Percentiles rank a stretch among this genome's conserved stretches.
Conservation (phyloP, 805 yeast genomes). For the Wickerhamomyces hampshirensis region DNA sequence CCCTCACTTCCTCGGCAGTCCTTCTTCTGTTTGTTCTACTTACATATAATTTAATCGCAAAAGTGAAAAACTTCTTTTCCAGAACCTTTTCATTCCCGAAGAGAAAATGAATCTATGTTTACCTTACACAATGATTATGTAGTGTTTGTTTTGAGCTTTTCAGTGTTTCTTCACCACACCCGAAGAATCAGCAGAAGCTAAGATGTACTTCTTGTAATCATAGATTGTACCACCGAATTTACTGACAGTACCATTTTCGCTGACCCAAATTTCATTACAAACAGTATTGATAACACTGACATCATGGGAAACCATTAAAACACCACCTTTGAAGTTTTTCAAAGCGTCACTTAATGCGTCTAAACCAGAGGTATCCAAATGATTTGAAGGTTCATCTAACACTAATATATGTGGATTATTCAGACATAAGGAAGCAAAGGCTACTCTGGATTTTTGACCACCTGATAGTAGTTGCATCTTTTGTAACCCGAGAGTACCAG, state of each 20-base stretch:
- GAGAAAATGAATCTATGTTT: too few relatives aligned
- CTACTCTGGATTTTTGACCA: slow-evolving; percentile 98
- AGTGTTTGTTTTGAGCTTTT: too few relatives aligned
- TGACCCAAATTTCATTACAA: slow-evolving; percentile 93
- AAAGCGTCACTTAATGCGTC: slow-evolving; percentile 93
- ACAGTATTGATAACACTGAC: slow-evolving; percentile 84
- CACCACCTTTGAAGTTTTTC: slow-evolving; percentile 87
- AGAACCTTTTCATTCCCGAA: too few relatives aligned
- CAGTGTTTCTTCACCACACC: slow-evolving; percentile 92
- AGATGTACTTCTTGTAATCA: slow-evolving; percentile 86
- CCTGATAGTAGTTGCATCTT: slow-evolving; percentile 88
- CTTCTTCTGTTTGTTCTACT: too few relatives aligned
- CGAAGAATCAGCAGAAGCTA: slow-evolving; percentile 67
- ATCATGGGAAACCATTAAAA: slow-evolving; percentile 97
- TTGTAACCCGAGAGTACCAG: slow-evolving; percentile 90
- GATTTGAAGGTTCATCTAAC: slow-evolving; percentile 97
- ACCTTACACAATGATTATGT: too few relatives aligned
- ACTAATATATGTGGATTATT: slow-evolving; percentile 86
- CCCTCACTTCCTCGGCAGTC: too few relatives aligned
- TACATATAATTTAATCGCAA: too few relatives aligned
- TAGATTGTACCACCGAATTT: slow-evolving; percentile 78
- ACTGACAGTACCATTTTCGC: slow-evolving; percentile 77
- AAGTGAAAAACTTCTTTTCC: too few relatives aligned
- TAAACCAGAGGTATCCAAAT: slow-evolving; percentile 95
- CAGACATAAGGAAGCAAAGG: slow-evolving; percentile 92